phyloP scores from a whole-genome alignment of 257 asterid genomes.

The Nicotiana paniculata region DNA sequence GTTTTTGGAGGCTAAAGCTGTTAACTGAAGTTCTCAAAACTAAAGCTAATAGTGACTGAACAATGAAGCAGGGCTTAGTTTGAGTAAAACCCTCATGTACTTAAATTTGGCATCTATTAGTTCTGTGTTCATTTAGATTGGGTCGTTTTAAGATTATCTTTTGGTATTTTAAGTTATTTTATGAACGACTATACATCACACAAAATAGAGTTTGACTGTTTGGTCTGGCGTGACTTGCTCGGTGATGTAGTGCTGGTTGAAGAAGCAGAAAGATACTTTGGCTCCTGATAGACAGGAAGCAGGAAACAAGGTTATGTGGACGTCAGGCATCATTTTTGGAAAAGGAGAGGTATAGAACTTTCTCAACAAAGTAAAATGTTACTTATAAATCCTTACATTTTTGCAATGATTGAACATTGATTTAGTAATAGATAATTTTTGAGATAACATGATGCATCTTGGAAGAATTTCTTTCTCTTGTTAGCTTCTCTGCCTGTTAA shows the following conservation, averaged over 20 bases:
- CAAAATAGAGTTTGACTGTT: background rate
- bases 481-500: background rate
- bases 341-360: constrained; percentile 67
- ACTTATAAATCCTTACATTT: background rate
- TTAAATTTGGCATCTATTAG: background rate
- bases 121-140: background rate
- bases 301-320: constrained; percentile 63
- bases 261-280: constrained; percentile 78
- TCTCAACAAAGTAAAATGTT: background rate
- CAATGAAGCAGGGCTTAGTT: background rate
- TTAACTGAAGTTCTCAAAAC: background rate
- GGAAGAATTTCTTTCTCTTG: background rate
- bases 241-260: constrained; percentile 81
- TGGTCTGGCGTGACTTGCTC: background rate
- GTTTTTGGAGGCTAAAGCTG: background rate
- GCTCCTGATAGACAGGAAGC: constrained; percentile 51
- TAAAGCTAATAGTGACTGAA: background rate
- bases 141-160: background rate
- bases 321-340: constrained; percentile 78
- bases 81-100: background rate
- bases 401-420: background rate
- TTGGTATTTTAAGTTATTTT: background rate
- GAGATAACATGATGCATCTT: background rate
- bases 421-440: background rate
- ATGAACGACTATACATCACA: background rate